A percentile compares a stretch with the other conserved stretches of the same genome.
Evolutionary conservation across 805 yeast species (phyloP).

Genomic region (Metschnikowia baotianmanensis): DNA sequence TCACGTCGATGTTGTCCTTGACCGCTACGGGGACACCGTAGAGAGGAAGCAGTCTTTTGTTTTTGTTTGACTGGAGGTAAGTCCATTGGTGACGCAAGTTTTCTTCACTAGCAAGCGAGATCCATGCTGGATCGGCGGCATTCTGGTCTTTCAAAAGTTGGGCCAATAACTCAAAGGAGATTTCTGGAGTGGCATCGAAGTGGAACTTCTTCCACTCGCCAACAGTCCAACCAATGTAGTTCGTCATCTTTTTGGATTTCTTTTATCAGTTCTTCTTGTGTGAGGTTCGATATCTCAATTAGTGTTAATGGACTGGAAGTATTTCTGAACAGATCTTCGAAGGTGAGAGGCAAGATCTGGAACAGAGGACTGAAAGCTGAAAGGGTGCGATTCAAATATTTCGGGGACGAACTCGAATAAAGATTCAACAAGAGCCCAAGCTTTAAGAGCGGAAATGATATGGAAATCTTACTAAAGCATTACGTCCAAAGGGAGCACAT

Average conservation of each 20-base stretch:
- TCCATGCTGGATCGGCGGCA: slow-evolving; percentile 86
- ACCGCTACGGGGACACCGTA: slow-evolving; percentile 96
- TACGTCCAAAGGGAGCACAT: too few species aligned
- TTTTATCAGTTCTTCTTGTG: not conserved
- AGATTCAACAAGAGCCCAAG: too few species aligned
- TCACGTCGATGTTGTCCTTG: slow-evolving; percentile 91
- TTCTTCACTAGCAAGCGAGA: slow-evolving; percentile 65
- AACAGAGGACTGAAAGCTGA: not conserved
- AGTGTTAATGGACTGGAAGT: not conserved
- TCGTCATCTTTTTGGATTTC: not conserved
- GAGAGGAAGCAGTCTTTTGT: slow-evolving; percentile 58
- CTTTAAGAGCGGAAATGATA: too few species aligned
- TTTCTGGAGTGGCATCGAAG: slow-evolving; percentile 54
- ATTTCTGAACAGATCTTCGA: slow-evolving; percentile 6
- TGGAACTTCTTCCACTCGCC: slow-evolving; percentile 77
- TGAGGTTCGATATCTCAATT: not conserved
- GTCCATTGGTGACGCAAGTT: slow-evolving; percentile 75
- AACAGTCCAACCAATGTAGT: slow-evolving; percentile 68
- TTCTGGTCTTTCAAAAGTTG: slow-evolving; percentile 49
- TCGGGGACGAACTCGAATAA: not conserved
- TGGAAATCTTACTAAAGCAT: too few species aligned
- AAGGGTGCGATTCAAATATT: not conserved
- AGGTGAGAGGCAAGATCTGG: slow-evolving; percentile 9
- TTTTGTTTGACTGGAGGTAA: slow-evolving; percentile 59
- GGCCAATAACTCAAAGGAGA: slow-evolving; percentile 52